Percentiles rank a stretch among this genome's conserved stretches.
Evolutionary conservation across 371 early-diverging fungal genomes (phyloP).

Genomic region (Mortierella sp.): DNA sequence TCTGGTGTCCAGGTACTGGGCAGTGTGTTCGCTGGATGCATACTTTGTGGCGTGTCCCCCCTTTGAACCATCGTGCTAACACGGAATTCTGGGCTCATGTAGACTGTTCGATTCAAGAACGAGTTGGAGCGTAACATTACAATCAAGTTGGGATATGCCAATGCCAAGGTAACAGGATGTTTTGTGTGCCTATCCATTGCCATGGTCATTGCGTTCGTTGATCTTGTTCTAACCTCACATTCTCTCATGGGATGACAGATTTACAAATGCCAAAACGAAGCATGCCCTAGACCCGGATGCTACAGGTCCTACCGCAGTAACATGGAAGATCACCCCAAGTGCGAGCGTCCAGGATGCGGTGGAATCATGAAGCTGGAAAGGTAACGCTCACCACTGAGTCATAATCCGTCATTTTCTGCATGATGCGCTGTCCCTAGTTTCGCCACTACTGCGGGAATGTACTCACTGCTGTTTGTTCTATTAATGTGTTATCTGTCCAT

Average conservation of each 20-base stretch:
- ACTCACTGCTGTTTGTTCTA: neutral
- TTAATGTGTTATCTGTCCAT: neutral
- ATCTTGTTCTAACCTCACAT: neutral
- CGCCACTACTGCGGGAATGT: neutral
- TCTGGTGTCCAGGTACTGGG: slow-evolving; percentile 92
- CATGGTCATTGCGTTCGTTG: neutral
- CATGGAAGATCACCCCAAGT: slow-evolving; percentile 90
- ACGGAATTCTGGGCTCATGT: slow-evolving; percentile 1
- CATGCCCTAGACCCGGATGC: slow-evolving; percentile 97
- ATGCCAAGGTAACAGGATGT: slow-evolving; percentile 89
- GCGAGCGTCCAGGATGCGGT: slow-evolving; percentile 92
- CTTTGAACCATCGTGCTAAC: neutral
- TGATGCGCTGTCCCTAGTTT: too few species aligned
- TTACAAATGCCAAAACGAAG: slow-evolving; percentile 94
- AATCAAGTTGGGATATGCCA: slow-evolving; percentile 99
- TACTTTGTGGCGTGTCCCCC: neutral
- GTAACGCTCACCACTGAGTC: slow-evolving; percentile 45
- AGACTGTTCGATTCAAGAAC: slow-evolving; percentile 99
- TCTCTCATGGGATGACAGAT: slow-evolving; percentile 65
- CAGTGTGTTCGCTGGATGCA: too few species aligned
- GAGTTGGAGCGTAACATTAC: slow-evolving; percentile 99
- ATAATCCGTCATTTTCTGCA: slow-evolving; percentile 1
- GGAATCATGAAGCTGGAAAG: slow-evolving; percentile 88
- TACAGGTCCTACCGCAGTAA: slow-evolving; percentile 90
- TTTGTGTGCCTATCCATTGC: too few species aligned